Evolutionary conservation across 306 rosid species (phyloP), one percentile per base, ranked within the genome.

Genomic region (Vicia sativa): DNA sequence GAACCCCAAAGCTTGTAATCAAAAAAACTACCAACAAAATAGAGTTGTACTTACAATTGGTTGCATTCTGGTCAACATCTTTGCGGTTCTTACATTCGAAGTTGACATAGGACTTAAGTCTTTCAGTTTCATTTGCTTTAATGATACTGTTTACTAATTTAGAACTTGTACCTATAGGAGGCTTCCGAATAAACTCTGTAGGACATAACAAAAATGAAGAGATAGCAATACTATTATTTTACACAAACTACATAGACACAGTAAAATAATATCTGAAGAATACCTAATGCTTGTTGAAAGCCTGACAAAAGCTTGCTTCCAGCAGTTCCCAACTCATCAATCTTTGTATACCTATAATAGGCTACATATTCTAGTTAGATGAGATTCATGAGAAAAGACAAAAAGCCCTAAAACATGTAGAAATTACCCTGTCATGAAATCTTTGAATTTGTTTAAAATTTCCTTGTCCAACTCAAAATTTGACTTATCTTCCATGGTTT

Each of bases 251-350:
- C 43, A 4, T 46, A 50, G 23, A 68, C 13, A 57, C 53, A 58
- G 53, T 37, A 73, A 66, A 49, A 35, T 76, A 49, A 73, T 64
- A 15, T 69, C 34, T 16, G 26, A 11, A 71, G 53, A 56, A 77
- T 83, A 92, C 96, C 98, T 45, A 87, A 81, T 15, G 89, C 92
- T 76, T 81, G 89, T 74, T 80, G 95, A 74, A 87, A 81, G 15
- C 86, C 84, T 62, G 53, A 42, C 59, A 92, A 82, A 42, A 86
- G 85, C 80, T 68, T 81, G 75, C 79, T 78, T 79, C 95, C 96
- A 14, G 77, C 50, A 18, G 62, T 65, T 52, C 79, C 89, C 79
- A 87, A 49, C 74, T 83, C 95, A 43, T 86, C 95, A 53, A 84
- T 74, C 78, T 86, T 79, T 23, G 89, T 60, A 72, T 84, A 79